These are phyloP conservation scores for Spizellomyces punctatus DNA, from an alignment of 192 early-diverging fungal species.

Conservation along the genomic window DNA sequence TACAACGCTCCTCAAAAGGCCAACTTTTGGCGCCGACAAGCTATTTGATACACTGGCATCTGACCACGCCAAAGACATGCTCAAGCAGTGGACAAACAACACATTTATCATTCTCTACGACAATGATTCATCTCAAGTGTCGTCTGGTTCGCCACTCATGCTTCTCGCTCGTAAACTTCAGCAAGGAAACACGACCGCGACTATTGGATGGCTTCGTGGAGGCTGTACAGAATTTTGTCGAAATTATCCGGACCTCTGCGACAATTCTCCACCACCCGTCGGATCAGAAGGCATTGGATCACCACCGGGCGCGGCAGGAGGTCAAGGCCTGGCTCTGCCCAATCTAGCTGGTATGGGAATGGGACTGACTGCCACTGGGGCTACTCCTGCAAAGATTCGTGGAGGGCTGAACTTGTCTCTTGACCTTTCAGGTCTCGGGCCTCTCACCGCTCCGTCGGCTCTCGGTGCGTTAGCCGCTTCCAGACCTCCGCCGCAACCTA, in stretches of 20 bases:
- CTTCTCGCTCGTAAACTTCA: constrained; percentile 17
- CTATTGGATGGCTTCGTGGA: constrained; percentile 30
- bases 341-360: constrained; percentile 3
- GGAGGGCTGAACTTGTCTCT: background rate
- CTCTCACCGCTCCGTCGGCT: constrained; percentile 28
- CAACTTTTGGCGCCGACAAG: constrained; percentile 53
- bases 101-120: constrained; percentile 70
- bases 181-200: constrained; percentile 6
- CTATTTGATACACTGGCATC: constrained; percentile 52
- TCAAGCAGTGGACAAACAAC: constrained; percentile 49
- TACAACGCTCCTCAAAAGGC: constrained; percentile 71
- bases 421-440: constrained; percentile 13
- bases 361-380: background rate
- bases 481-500: constrained; percentile 18
- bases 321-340: background rate
- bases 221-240: constrained; percentile 26
- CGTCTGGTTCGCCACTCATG: background rate
- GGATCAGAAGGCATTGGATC: constrained; percentile 25
- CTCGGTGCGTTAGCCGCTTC: constrained; percentile 21
- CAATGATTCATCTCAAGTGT: constrained; percentile 38
- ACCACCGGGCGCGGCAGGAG: background rate
- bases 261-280: constrained; percentile 19
- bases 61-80: constrained; percentile 39
- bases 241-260: constrained; percentile 28
- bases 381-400: background rate